Evolutionary conservation across 2,329 filamentous ascomycete genomes (phyloP).

Genomic region (Xylariales sp.): DNA sequence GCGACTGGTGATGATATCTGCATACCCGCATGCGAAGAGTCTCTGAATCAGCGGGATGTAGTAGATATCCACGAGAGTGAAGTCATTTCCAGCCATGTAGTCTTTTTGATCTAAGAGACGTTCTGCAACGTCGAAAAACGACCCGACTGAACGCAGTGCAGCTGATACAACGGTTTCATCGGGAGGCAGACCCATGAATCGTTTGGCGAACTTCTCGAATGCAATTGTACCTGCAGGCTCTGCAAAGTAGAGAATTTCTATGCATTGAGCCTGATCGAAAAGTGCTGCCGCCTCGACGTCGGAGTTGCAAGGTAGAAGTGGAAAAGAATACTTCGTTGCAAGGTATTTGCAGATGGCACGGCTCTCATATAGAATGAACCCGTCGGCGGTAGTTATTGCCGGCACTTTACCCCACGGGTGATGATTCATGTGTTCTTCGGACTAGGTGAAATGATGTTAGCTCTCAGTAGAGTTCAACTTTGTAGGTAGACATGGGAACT

Average conservation of each 20-base stretch:
- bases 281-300: slow-evolving; percentile 34
- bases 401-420: slow-evolving; percentile 39
- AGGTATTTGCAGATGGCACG: slow-evolving; percentile 44
- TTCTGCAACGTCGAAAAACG: slow-evolving; percentile 39
- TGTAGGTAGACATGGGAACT: background rate
- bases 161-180: slow-evolving; percentile 34
- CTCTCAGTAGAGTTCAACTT: background rate
- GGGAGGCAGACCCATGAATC: slow-evolving; percentile 34
- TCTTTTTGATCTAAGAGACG: slow-evolving; percentile 23
- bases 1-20: slow-evolving; percentile 29
- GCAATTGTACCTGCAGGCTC: slow-evolving; percentile 36
- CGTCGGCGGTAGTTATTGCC: slow-evolving; percentile 30
- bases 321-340: slow-evolving; percentile 38
- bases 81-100: slow-evolving; percentile 1
- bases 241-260: slow-evolving; percentile 38
- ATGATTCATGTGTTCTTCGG: slow-evolving; percentile 29
- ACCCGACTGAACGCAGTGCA: slow-evolving; percentile 30
- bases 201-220: slow-evolving; percentile 42
- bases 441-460: slow-evolving; percentile 25
- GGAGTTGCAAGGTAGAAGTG: slow-evolving; percentile 32
- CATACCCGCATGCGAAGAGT: slow-evolving; percentile 34
- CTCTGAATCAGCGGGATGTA: slow-evolving; percentile 40
- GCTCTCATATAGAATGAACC: slow-evolving; percentile 41
- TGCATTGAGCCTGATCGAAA: slow-evolving; percentile 38
- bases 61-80: slow-evolving; percentile 35